Evolutionary conservation across 2,329 filamentous ascomycete genomes (phyloP).

Genomic region (Talaromyces islandicus): DNA sequence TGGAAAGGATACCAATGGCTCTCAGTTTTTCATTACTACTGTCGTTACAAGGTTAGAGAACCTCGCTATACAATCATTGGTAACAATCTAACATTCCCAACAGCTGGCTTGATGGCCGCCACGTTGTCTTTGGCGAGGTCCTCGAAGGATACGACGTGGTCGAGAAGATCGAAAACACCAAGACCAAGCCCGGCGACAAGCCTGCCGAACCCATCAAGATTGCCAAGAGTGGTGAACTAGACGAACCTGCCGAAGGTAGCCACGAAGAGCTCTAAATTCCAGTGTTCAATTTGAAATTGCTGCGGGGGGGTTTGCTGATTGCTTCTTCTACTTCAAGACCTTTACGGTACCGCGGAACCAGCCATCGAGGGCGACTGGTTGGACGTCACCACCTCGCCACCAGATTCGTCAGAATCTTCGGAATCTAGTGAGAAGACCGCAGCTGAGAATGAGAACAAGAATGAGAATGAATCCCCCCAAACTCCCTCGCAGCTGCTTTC

Average conservation of each 20-base stretch:
- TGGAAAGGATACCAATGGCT: constrained; percentile 60
- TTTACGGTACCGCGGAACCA: constrained; percentile 4
- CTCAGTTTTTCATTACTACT: constrained; percentile 64
- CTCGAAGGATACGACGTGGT: constrained; percentile 63
- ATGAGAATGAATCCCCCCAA: not conserved
- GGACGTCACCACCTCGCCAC: not conserved
- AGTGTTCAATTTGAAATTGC: constrained; percentile 11
- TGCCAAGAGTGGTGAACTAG: constrained; percentile 58
- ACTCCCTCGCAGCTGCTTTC: constrained; percentile 9
- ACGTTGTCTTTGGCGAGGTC: constrained; percentile 65
- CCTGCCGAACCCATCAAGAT: constrained; percentile 57
- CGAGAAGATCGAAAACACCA: constrained; percentile 58
- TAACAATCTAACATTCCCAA: not conserved
- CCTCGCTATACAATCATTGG: not conserved
- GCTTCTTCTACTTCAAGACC: constrained; percentile 19
- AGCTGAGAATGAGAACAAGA: not conserved
- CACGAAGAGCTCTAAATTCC: constrained; percentile 56
- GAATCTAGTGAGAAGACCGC: not conserved
- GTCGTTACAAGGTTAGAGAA: constrained; percentile 45
- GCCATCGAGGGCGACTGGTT: constrained; percentile 2
- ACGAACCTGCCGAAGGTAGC: constrained; percentile 54
- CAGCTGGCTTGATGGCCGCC: constrained; percentile 57
- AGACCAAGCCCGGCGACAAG: constrained; percentile 51
- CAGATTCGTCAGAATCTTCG: not conserved
- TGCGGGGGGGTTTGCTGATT: constrained; percentile 27